Base-by-base conservation (phyloP, 768 basidiomycete species). In the Lactifluus volemus region DNA sequence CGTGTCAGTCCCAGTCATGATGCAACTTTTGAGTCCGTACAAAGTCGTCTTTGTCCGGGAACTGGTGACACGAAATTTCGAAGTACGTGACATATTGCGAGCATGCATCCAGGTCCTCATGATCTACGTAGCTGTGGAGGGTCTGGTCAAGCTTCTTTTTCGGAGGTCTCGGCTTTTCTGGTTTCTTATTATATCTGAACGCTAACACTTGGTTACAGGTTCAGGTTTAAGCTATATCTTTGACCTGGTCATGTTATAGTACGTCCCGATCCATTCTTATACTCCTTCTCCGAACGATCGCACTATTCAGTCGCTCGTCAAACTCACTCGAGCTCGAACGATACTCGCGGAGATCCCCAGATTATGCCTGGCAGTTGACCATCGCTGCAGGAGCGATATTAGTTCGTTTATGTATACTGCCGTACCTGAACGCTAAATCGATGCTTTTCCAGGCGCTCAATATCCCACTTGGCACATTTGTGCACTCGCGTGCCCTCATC, bases 331-430 rank as follows among this genome's bases (percentile, higher is more conserved):
- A 94, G 72, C 73, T 76, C 14, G 75, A 76, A 4, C 78, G 84
- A 47, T 93, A 83, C 68, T 64, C 70, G 0, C 71, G 76, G 4
- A 79, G 81, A 51, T 87, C 88, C 0, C 81, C 88, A 3, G 90
- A 93, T 72, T 79, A 87, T 49, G 88, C 87, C 17, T 92, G 84
- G 81, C 89, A 92, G 66, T 76, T 85, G 15, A 68, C 84, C 60
- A 71, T 84, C 53, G 80, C 84, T 9, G 73, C 77, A 45, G 72
- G 72, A 32, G 74, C 75, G 11, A 84, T 92, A 39, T 73, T 90
- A 36, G 88, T 91, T 54, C 42, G 42, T 52, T 29, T 2, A 42
- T 17, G 32, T 56, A 8, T 12, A 5, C 32, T 47, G 1, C 59
- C 48, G 25, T 56, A 3, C 49, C 50, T 55, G 29, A 41, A 49